A percentile compares a stretch with the other conserved stretches of the same genome.
These are phyloP conservation scores for Clitocybe nebularis DNA, from an alignment of 1,284 basidiomycete species.

Conservation along the genomic window DNA sequence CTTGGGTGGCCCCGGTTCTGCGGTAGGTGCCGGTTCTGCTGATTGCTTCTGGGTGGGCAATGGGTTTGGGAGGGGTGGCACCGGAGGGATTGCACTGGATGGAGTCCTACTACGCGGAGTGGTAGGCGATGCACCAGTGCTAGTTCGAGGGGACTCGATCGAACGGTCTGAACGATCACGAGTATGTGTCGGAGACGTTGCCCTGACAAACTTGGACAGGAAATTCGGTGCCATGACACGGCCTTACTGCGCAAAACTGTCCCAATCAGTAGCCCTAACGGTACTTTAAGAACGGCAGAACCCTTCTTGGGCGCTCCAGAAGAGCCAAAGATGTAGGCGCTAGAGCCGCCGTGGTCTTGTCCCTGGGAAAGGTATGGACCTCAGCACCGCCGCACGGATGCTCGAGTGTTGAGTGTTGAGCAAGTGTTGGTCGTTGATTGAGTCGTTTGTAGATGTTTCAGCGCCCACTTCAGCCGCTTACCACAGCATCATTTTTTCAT, in stretches of 20 bases:
- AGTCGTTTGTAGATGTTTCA: not conserved
- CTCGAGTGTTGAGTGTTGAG: not conserved
- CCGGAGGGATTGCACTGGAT: slow-evolving; percentile 22
- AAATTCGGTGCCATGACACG: slow-evolving; percentile 45
- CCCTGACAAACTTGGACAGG: slow-evolving; percentile 46
- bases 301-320: not conserved
- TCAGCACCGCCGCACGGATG: not conserved
- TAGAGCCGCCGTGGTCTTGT: not conserved
- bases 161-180: slow-evolving; percentile 26
- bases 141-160: slow-evolving; percentile 19
- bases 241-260: not conserved
- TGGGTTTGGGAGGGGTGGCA: slow-evolving; percentile 7
- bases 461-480: not conserved
- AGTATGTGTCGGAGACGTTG: slow-evolving; percentile 21
- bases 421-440: not conserved
- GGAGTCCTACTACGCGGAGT: slow-evolving; percentile 25
- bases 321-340: not conserved
- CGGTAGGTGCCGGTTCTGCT: too few relatives aligned
- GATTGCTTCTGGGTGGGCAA: slow-evolving; percentile 9
- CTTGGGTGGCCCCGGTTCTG: too few relatives aligned
- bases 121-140: slow-evolving; percentile 18
- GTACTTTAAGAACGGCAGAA: not conserved
- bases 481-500: not conserved
- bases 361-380: not conserved
- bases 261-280: not conserved